These are phyloP conservation scores for Saprolegnia diclina DNA, from an alignment of 352 stramenopile species.

Conservation along the genomic window DNA sequence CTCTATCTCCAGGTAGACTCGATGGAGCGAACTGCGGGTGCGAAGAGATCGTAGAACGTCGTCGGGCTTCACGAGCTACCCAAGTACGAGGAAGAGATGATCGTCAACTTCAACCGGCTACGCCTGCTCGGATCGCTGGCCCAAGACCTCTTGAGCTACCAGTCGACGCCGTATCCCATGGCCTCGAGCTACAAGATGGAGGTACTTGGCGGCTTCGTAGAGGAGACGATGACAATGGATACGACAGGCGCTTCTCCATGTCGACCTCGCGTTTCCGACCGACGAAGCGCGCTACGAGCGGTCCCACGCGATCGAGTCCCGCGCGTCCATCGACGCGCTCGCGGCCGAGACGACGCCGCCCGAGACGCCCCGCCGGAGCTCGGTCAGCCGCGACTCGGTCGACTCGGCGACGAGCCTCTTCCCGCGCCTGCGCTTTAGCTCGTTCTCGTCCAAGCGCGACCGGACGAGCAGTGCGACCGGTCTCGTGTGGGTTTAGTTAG, in stretches of 20 bases:
- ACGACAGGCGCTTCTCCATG: slow-evolving; percentile 54
- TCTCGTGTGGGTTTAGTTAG: slow-evolving; percentile 1
- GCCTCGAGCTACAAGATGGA: slow-evolving; percentile 50
- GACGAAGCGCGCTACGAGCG: slow-evolving; percentile 74
- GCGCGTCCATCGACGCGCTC: slow-evolving; percentile 36
- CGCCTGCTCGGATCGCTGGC: slow-evolving; percentile 64
- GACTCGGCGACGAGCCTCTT: neutral
- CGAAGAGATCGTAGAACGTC: slow-evolving; percentile 40
- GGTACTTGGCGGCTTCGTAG: slow-evolving; percentile 31
- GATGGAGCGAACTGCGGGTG: neutral
- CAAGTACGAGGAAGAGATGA: slow-evolving; percentile 52
- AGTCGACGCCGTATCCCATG: slow-evolving; percentile 63
- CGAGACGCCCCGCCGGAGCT: neutral
- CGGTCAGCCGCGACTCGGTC: neutral
- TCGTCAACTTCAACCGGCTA: slow-evolving; percentile 69
- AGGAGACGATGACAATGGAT: slow-evolving; percentile 1
- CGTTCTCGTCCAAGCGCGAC: slow-evolving; percentile 3
- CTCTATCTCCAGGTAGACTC: slow-evolving; percentile 70
- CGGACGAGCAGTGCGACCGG: neutral
- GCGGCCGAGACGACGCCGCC: neutral
- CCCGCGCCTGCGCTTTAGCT: slow-evolving; percentile 6
- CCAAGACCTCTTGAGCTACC: slow-evolving; percentile 71
- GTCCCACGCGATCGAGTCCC: slow-evolving; percentile 65
- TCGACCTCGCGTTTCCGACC: slow-evolving; percentile 55
- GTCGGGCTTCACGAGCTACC: slow-evolving; percentile 77